Evolutionary conservation across 371 early-diverging fungal species (phyloP), one percentile per base, ranked within the genome.

Genomic region (Lichtheimia corymbifera): DNA sequence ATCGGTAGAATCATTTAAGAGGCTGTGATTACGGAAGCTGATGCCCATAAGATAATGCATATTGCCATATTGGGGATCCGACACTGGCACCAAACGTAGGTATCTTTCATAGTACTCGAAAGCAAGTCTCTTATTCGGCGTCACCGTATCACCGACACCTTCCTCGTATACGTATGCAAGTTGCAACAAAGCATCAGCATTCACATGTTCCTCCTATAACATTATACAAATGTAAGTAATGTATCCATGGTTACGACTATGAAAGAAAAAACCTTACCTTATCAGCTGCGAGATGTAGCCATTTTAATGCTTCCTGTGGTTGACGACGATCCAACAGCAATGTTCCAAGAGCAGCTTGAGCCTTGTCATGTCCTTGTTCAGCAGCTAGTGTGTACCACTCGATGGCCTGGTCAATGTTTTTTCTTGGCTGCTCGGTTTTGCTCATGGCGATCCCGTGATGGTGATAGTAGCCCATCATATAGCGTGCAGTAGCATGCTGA

Each of bases 1-100:
- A 13, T 71, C 66, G 18, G 53, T 28, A 24, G 35, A 35, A 11
- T 35, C 35, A 35, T 35, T 35, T 35, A 35, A 11, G 11, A 35
- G 35, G 9, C 35, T 35, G 35, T 35, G 5, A 11, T 35, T 35
- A 5, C 35, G 35, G 35, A 35, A 35, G 42, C 47, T 62, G 17
- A 64, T 52, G 18, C 69, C 77, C 11, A 73, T 59, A 28, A 65
- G 25, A 41, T 67, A 69, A 43, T 77, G 73, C 27, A 59, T 61
- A 3, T 27, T 47, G 12, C 65, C 60, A 40, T 68, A 53, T 18
- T 63, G 42, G 5, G 20, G 50, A 20, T 47, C 49, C 35, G 35
- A 35, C 2, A 35, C 35, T 11, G 35, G 61, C 5, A 9, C 22
- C 40, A 18, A 5, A 6, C 41, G 53, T 9, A 58, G 50, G 13